Percentiles rank a stretch among this genome's conserved stretches.
Conservation (phyloP, 164 flowering plant genomes). For the Vitis vinifera region DNA sequence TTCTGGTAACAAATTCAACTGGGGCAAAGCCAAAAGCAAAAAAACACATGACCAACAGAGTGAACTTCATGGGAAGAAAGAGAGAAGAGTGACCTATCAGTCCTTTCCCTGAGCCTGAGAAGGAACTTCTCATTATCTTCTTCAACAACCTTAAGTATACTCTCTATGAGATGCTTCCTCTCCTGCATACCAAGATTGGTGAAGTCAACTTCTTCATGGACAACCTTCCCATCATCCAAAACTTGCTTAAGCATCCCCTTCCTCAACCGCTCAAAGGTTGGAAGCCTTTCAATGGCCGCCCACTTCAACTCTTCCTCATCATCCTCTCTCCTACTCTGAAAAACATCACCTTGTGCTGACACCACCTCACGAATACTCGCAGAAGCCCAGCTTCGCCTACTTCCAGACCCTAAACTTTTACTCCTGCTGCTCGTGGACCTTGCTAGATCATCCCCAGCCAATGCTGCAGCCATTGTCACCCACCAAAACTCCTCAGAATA, state of each 20-base stretch:
- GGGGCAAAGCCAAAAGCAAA: no score
- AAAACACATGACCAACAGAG: background rate
- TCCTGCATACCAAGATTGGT: conserved; percentile 41
- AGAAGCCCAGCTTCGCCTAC: conserved; percentile 21
- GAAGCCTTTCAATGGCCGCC: conserved; percentile 78
- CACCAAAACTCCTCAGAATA: background rate
- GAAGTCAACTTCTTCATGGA: conserved; percentile 49
- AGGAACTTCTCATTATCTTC: conserved; percentile 56
- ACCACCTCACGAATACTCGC: conserved; percentile 24
- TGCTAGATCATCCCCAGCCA: conserved; percentile 21
- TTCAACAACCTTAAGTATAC: conserved; percentile 44
- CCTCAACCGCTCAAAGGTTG: conserved; percentile 57
- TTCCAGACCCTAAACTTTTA: conserved; percentile 14
- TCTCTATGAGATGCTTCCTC: conserved; percentile 48
- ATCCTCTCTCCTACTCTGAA: conserved; percentile 27
- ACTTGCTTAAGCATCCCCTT: conserved; percentile 43
- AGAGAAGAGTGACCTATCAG: conserved; percentile 39
- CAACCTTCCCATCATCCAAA: conserved; percentile 38
- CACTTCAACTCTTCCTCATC: conserved; percentile 69
- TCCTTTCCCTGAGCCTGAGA: conserved; percentile 37
- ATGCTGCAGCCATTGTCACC: background rate
- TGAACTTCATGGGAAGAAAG: background rate
- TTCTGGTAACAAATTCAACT: background rate
- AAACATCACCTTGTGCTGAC: conserved; percentile 14
- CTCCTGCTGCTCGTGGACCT: conserved; percentile 21